phyloP scores from a whole-genome alignment of 116 monocot genomes.

The Cymodocea nodosa region DNA sequence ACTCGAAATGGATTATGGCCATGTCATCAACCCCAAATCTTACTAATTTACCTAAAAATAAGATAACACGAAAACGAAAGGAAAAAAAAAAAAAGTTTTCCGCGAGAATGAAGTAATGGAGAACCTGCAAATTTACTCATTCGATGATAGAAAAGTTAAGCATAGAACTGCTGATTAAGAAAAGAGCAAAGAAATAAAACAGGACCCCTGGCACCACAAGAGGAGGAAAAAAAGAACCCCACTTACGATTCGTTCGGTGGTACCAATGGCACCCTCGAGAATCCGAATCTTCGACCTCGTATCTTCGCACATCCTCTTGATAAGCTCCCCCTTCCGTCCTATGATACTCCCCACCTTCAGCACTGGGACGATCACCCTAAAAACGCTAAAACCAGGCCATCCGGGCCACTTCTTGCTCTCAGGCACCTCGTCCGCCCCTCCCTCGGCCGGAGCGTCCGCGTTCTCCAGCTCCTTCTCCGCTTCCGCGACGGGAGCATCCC shows the following conservation, averaged over 20 bases:
- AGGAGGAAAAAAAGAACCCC: neutral
- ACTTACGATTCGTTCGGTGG: constrained; percentile 75
- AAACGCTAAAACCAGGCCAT: constrained; percentile 65
- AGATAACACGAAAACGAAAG: too few relatives aligned
- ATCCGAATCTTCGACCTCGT: constrained; percentile 42
- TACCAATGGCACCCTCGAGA: constrained; percentile 52
- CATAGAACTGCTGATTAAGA: neutral
- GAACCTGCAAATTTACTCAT: too few relatives aligned
- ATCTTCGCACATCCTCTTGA: constrained; percentile 76
- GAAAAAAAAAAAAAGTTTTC: too few relatives aligned
- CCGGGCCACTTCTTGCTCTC: constrained; percentile 54
- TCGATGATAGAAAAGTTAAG: too few relatives aligned
- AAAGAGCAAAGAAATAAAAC: neutral
- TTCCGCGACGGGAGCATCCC: too few relatives aligned
- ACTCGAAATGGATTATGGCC: too few relatives aligned
- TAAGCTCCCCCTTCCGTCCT: constrained; percentile 57
- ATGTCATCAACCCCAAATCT: too few relatives aligned
- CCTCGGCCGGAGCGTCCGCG: too few relatives aligned
- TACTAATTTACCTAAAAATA: too few relatives aligned
- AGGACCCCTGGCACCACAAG: too few relatives aligned
- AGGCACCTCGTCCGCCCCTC: neutral
- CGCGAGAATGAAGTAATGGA: too few relatives aligned
- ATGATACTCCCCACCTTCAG: constrained; percentile 65
- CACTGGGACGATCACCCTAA: constrained; percentile 47
- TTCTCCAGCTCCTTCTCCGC: too few relatives aligned